Evolutionary conservation across 192 early-diverging fungal species (phyloP).

Genomic region (Umbelopsis sp.): DNA sequence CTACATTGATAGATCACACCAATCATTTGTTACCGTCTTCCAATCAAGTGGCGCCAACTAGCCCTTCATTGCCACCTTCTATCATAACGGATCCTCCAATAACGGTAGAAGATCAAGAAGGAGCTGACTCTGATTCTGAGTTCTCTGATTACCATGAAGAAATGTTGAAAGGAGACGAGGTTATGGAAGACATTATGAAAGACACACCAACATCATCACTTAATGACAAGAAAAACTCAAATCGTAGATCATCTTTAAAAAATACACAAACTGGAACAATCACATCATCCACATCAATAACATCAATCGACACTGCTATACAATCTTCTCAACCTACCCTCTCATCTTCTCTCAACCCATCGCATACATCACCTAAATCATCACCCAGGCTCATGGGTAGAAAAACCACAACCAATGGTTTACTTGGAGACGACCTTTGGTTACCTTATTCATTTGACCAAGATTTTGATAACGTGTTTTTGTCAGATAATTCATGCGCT

Average conservation of each 20-base stretch:
- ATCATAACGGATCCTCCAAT: slow-evolving; percentile 16
- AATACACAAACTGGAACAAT: not conserved
- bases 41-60: not conserved
- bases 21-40: not conserved
- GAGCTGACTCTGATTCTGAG: slow-evolving; percentile 46
- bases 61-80: slow-evolving; percentile 16
- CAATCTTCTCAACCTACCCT: not conserved
- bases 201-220: not conserved
- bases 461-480: slow-evolving; percentile 40
- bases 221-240: not conserved
- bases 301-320: not conserved
- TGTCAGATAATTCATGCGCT: slow-evolving; percentile 20
- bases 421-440: slow-evolving; percentile 32
- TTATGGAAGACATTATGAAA: slow-evolving; percentile 13
- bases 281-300: not conserved
- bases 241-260: not conserved
- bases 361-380: slow-evolving; percentile 1
- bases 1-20: not conserved
- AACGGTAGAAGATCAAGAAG: slow-evolving; percentile 32
- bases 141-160: slow-evolving; percentile 62
- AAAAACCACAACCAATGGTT: not conserved
- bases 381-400: not conserved
- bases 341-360: not conserved
- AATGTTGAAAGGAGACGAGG: slow-evolving; percentile 57
- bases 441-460: slow-evolving; percentile 42